These are phyloP conservation scores for Telopea speciosissima DNA, from an alignment of 177 flowering plant genomes.

Conservation along the genomic window DNA sequence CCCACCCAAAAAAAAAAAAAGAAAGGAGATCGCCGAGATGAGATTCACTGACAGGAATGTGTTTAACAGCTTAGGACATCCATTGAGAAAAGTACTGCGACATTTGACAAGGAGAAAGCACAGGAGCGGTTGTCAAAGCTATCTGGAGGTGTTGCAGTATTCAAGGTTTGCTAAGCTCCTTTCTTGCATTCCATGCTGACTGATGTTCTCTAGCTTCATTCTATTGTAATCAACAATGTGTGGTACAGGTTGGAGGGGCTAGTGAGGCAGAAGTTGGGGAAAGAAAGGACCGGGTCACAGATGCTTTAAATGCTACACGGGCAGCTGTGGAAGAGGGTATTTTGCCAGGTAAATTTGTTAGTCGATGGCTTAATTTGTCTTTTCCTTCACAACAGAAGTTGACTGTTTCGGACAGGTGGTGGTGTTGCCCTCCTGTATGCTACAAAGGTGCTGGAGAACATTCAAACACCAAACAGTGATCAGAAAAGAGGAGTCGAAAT, in stretches of 20 bases:
- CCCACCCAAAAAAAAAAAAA: too few relatives aligned
- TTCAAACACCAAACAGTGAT: slow-evolving; percentile 55
- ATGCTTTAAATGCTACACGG: slow-evolving; percentile 82
- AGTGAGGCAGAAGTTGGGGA: slow-evolving; percentile 91
- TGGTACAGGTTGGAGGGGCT: slow-evolving; percentile 70
- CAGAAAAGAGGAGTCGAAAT: slow-evolving; percentile 69
- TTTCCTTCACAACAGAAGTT: not conserved
- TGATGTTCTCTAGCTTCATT: not conserved
- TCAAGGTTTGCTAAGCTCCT: slow-evolving; percentile 43
- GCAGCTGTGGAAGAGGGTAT: slow-evolving; percentile 93
- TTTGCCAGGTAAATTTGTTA: slow-evolving; percentile 53
- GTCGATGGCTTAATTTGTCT: not conserved
- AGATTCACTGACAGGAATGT: slow-evolving; percentile 2
- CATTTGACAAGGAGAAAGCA: slow-evolving; percentile 86
- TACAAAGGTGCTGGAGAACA: slow-evolving; percentile 46
- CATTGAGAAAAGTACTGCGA: slow-evolving; percentile 54
- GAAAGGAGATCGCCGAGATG: not conserved
- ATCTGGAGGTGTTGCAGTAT: slow-evolving; percentile 87
- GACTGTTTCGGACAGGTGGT: slow-evolving; percentile 47
- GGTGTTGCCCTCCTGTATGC: slow-evolving; percentile 86
- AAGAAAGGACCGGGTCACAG: slow-evolving; percentile 81
- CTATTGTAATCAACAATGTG: slow-evolving; percentile 6
- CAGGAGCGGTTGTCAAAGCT: slow-evolving; percentile 78
- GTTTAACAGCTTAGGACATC: slow-evolving; percentile 51
- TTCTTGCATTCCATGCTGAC: not conserved